Base-by-base conservation (phyloP, 1,139 yeast species). In the Ogataea hybrid region DNA sequence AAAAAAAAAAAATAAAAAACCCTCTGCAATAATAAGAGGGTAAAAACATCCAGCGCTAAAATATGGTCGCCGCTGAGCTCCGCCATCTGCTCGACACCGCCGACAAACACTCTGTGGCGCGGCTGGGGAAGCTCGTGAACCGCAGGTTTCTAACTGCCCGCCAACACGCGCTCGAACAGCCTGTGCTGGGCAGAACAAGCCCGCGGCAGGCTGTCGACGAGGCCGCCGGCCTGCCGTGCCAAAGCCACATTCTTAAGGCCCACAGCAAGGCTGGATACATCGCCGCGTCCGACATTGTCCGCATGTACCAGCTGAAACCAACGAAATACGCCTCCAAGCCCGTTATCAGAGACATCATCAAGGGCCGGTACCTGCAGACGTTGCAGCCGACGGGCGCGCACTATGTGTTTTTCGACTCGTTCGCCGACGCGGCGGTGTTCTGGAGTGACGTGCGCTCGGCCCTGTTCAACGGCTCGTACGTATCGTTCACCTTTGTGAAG, bases 341-440 rank as follows among this genome's bases (percentile, higher is more conserved):
- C 12, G 37, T 23, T n/a, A 40, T 47, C 25, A 17, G 23, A 22
- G 46, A 45, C 16, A 35, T 69, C 70, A 62, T 76, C 7, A 72
- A 80, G 45, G 72, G 72, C 11, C 60, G 88, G 43, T 65, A 74
- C 46, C 77, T 78, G 0, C 40, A 55, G 3, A 70, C 64, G 18
- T 59, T 81, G 28, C 51, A 63, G 22, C 72, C 75, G 32, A 62
- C 68, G 48, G 70, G 73, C 36, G 69, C 73, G 2, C 80, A 79
- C 56, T 81, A 71, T 54, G 61, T 82, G 29, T 58, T 76, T 3
- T 82, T 82, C 52, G 65, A 68, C 4, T 61, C 64, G 32, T 59
- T 62, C 37, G 64, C 67, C 25, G 73, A 73, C 17, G 86, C 87
- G 0, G 68, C 77, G 22, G 65, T 67, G 3, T 82, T 73, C 56